Evolutionary conservation across 176 grass and related monocot genomes (phyloP).

Genomic region (Carex cristatella): DNA sequence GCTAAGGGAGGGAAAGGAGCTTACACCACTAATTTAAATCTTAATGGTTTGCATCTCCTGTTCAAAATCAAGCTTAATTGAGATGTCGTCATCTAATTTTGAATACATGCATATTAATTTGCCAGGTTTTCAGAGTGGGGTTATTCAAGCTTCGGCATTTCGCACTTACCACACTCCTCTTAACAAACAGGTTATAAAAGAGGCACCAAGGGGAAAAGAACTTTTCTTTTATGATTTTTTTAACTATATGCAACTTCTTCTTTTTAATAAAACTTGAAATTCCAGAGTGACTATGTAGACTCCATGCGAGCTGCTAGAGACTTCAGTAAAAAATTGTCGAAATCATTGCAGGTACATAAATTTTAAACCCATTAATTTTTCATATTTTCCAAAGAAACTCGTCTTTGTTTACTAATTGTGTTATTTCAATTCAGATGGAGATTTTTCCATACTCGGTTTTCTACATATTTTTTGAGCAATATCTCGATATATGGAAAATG

Average conservation of each 20-base stretch:
- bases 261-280: slow-evolving; percentile 18
- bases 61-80: background rate
- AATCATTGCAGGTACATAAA: slow-evolving; percentile 69
- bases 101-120: slow-evolving; percentile 19
- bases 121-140: slow-evolving; percentile 71
- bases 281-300: slow-evolving; percentile 89
- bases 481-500: slow-evolving; percentile 85
- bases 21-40: slow-evolving; percentile 89
- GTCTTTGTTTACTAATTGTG: slow-evolving; percentile 23
- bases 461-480: slow-evolving; percentile 99
- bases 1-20: slow-evolving; percentile 97
- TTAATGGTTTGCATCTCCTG: slow-evolving; percentile 55
- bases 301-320: slow-evolving; percentile 85
- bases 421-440: slow-evolving; percentile 57
- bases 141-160: slow-evolving; percentile 75
- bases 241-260: slow-evolving; percentile 2
- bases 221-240: slow-evolving; percentile 8
- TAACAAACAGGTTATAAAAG: slow-evolving; percentile 81
- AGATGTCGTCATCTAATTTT: slow-evolving; percentile 15
- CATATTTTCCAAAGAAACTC: slow-evolving; percentile 5
- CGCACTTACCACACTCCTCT: slow-evolving; percentile 96
- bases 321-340: slow-evolving; percentile 83
- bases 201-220: slow-evolving; percentile 23
- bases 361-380: background rate
- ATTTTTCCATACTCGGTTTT: slow-evolving; percentile 98